Evolutionary conservation across 768 basidiomycete species (phyloP).

Genomic region (Mycena metata): DNA sequence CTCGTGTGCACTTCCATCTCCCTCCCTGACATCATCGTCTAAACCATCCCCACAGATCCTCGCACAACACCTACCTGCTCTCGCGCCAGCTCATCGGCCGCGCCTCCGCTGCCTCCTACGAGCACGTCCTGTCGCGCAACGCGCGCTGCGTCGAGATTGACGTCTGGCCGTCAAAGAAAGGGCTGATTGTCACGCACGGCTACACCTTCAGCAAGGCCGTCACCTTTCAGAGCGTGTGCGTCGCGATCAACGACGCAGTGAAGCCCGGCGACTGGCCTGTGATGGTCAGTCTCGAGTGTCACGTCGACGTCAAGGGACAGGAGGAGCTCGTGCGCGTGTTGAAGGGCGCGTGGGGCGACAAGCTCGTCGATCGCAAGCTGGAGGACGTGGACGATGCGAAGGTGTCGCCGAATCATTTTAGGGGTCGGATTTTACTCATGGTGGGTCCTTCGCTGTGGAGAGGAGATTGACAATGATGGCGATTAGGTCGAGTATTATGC

Average conservation of each 20-base stretch:
- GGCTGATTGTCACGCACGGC: slow-evolving; percentile 72
- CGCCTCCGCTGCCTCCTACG: slow-evolving; percentile 67
- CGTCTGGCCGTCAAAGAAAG: slow-evolving; percentile 70
- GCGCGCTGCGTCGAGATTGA: slow-evolving; percentile 78
- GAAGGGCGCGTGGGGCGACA: slow-evolving; percentile 64
- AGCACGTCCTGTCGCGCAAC: slow-evolving; percentile 63
- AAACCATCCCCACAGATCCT: slow-evolving; percentile 57
- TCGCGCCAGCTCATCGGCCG: slow-evolving; percentile 69
- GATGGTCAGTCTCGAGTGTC: slow-evolving; percentile 73
- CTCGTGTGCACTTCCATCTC: slow-evolving; percentile 55
- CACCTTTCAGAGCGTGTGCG: slow-evolving; percentile 64
- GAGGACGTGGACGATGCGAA: slow-evolving; percentile 52
- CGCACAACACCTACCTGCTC: slow-evolving; percentile 77
- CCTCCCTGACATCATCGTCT: neutral
- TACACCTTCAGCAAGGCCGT: slow-evolving; percentile 69
- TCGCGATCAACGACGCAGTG: slow-evolving; percentile 63
- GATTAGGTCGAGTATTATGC: slow-evolving; percentile 70
- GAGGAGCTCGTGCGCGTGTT: slow-evolving; percentile 67
- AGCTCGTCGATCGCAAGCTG: slow-evolving; percentile 58
- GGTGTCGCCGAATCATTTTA: slow-evolving; percentile 61
- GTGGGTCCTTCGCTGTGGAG: slow-evolving; percentile 47
- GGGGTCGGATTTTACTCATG: slow-evolving; percentile 71
- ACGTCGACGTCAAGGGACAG: slow-evolving; percentile 66
- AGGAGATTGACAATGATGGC: neutral
- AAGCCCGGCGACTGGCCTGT: slow-evolving; percentile 65